Evolutionary conservation across 176 grass and related monocot genomes (phyloP).

Genomic region (Elymus sibiricus): DNA sequence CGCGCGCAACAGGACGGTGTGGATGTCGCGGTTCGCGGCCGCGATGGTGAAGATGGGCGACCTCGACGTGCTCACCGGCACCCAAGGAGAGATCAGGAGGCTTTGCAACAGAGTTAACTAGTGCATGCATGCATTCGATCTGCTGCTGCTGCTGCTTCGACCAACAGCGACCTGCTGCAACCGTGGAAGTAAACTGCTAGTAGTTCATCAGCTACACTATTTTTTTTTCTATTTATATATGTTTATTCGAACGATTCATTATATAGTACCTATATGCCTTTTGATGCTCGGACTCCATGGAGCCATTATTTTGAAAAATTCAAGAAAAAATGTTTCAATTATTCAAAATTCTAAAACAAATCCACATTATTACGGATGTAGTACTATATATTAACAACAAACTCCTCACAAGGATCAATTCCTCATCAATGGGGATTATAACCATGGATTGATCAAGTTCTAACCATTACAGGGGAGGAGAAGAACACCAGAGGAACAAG

Average conservation of each 20-base stretch:
- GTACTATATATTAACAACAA: no score
- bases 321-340: no score
- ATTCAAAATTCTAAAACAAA: no score
- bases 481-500: no score
- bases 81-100: conserved; percentile 50
- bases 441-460: no score
- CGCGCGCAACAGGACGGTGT: not conserved
- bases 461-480: no score
- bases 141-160: not conserved
- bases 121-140: not conserved
- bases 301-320: no score
- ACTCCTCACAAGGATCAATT: no score
- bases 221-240: not conserved
- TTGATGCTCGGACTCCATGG: no score
- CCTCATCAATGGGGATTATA: no score
- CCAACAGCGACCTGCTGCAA: not conserved
- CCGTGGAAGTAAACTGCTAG: not conserved
- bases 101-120: not conserved
- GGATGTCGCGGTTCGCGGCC: conserved; percentile 32
- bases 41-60: conserved; percentile 74
- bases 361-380: no score
- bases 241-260: not conserved
- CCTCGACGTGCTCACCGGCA: conserved; percentile 52
- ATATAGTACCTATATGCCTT: not conserved
- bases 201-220: not conserved